A percentile compares a stretch with the other conserved stretches of the same genome.
Conservation (phyloP, 352 stramenopile genomes). For the Phytophthora brassicae region DNA sequence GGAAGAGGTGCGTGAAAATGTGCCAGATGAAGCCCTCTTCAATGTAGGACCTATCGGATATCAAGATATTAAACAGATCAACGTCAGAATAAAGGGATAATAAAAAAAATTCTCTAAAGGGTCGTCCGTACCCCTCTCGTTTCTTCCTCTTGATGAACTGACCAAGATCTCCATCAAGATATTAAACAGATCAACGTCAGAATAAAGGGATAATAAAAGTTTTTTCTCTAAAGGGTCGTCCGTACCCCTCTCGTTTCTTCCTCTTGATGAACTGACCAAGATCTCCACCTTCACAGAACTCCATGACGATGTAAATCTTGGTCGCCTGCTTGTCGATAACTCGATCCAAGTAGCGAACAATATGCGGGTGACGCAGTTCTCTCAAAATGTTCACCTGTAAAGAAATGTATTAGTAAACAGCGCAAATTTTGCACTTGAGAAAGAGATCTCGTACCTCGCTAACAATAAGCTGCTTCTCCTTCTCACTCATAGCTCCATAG, state of each 20-base stretch:
- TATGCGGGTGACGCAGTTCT: constrained; percentile 91
- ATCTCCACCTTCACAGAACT: constrained; percentile 92
- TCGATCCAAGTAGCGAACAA: constrained; percentile 93
- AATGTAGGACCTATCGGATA: constrained; percentile 84
- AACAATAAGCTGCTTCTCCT: constrained; percentile 94
- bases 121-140: constrained; percentile 81
- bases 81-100: constrained; percentile 4
- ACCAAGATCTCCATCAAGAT: constrained; percentile 88
- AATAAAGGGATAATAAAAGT: constrained; percentile 9
- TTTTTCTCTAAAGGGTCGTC: too few species aligned
- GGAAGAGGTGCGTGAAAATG: constrained; percentile 91
- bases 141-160: constrained; percentile 92
- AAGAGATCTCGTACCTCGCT: constrained; percentile 61
- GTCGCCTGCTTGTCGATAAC: constrained; percentile 92
- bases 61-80: too few species aligned
- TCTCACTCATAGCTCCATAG: constrained; percentile 92
- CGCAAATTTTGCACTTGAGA: too few species aligned
- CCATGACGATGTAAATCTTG: constrained; percentile 96
- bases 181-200: not conserved
- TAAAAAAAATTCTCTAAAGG: too few species aligned
- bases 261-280: constrained; percentile 90
- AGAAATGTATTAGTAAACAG: not conserved
- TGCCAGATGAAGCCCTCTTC: constrained; percentile 94
- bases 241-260: constrained; percentile 86
- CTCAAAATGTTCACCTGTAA: constrained; percentile 91